Percentiles rank a stretch among this genome's conserved stretches.
These are phyloP conservation scores for Carex sylvatica DNA, from an alignment of 202 grass and related monocot species.

Conservation along the genomic window DNA sequence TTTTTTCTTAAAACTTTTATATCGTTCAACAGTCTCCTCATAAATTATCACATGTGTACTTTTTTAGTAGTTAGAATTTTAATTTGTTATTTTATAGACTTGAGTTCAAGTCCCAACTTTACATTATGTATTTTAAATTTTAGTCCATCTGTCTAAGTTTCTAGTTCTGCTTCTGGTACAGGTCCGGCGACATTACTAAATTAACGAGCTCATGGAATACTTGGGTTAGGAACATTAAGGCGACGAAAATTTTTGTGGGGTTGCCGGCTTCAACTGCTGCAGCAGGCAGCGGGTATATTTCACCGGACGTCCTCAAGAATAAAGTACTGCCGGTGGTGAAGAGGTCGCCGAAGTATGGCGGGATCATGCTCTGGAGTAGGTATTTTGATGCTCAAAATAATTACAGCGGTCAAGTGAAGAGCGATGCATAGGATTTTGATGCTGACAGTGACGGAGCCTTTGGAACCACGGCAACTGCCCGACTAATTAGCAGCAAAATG, in stretches of 20 bases:
- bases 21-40: no score
- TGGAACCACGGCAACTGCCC: not conserved
- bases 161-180: no score
- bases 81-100: no score
- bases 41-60: no score
- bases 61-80: no score
- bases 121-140: no score
- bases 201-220: conserved; percentile 48
- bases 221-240: conserved; percentile 47
- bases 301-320: conserved; percentile 25
- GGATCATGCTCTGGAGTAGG: conserved; percentile 71
- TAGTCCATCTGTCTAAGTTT: no score
- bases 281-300: conserved; percentile 44
- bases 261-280: conserved; percentile 38
- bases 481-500: not conserved
- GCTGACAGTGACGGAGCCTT: not conserved
- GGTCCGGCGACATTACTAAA: conserved; percentile 25
- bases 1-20: no score
- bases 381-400: conserved; percentile 37
- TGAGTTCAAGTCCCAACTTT: no score
- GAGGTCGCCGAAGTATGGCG: conserved; percentile 41
- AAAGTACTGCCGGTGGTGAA: conserved; percentile 42
- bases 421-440: not conserved
- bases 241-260: conserved; percentile 55
- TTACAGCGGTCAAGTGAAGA: conserved; percentile 47